Base-by-base conservation (phyloP, 1,284 basidiomycete genomes). In the Entoloma clypeatum region DNA sequence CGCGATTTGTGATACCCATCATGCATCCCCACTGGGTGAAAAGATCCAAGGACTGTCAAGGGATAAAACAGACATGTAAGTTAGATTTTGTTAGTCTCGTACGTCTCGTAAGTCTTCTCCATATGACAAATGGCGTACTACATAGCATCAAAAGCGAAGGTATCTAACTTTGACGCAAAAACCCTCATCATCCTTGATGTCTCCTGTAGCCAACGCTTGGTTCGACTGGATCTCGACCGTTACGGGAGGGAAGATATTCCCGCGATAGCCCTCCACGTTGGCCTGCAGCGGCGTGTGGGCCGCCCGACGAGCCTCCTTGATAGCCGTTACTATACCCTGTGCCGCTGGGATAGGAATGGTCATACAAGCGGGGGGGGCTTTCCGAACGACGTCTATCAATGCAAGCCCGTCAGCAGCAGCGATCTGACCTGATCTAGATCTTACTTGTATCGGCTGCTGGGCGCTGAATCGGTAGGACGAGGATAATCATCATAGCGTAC, bases 321-420 rank as follows among this genome's bases (percentile, higher is more conserved):
- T 81, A 76, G 50, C 73, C 71, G 57, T 73, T 73, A 52, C 62
- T 51, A 48, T 72, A 69, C 48, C 69, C 64, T 47, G 63, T 54
- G 27, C 61, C 60, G 45, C 67, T 64, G 31, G 67, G 60, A 57
- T 79, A 80, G 47, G 69, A 61, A 52, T 69, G 61, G 54, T 64
- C 79, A 67, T 72, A 74, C 48, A 61, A 44, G 39, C 59, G 62
- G 33, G 62, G 60, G 50, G 62, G 66, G 29, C 84, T 87, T 56
- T 78, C 73, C 19, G 85, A 88, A 41, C 85, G 81, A 56, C 85
- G 82, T 44, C 84, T 86, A 51, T 4, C 23, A 30, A 24, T 21
- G 26, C 4, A 21, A 7, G 36, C 16, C 26, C 3, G 9, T 19
- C 3, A 33, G 13, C 22, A 18, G 23, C 14, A 16, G 32, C 40